Evolutionary conservation across 148 eudicot genomes (phyloP).

Genomic region (Fagopyrum esculentum): DNA sequence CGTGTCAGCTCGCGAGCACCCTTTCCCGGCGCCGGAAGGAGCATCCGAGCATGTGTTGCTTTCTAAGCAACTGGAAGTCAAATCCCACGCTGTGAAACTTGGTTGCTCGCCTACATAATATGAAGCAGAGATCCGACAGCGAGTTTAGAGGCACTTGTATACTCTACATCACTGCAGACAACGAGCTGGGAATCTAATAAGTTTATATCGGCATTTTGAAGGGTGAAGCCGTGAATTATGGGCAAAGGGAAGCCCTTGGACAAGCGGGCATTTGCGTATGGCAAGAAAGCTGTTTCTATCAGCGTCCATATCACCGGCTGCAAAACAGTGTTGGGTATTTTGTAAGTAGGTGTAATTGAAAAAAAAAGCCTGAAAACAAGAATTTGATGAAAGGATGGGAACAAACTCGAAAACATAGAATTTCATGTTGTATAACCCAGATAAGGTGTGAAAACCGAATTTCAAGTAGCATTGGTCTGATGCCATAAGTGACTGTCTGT

Average conservation of each 20-base stretch:
- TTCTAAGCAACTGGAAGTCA: neutral
- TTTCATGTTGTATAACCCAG: neutral
- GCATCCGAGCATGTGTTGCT: neutral
- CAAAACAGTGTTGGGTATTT: constrained; percentile 20
- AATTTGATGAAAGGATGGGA: neutral
- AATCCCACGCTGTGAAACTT: neutral
- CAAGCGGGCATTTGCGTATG: constrained; percentile 51
- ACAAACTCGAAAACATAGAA: neutral
- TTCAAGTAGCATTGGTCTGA: too few species aligned
- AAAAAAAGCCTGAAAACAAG: neutral
- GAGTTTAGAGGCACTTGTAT: constrained; percentile 7
- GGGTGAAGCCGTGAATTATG: constrained; percentile 59
- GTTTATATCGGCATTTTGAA: constrained; percentile 46
- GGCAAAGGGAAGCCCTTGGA: constrained; percentile 66
- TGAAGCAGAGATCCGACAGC: neutral
- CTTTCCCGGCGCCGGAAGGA: neutral
- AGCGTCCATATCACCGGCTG: constrained; percentile 76
- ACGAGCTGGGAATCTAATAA: constrained; percentile 34
- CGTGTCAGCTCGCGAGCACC: neutral
- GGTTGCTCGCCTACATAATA: neutral
- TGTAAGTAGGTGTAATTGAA: neutral
- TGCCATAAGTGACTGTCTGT: too few species aligned
- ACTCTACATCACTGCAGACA: constrained; percentile 53
- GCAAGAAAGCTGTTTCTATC: constrained; percentile 59
- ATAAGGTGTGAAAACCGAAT: too few species aligned